A percentile compares a stretch with the other conserved stretches of the same genome.
Conservation (phyloP, 345 rosid species). For the Sapria himalayana region DNA sequence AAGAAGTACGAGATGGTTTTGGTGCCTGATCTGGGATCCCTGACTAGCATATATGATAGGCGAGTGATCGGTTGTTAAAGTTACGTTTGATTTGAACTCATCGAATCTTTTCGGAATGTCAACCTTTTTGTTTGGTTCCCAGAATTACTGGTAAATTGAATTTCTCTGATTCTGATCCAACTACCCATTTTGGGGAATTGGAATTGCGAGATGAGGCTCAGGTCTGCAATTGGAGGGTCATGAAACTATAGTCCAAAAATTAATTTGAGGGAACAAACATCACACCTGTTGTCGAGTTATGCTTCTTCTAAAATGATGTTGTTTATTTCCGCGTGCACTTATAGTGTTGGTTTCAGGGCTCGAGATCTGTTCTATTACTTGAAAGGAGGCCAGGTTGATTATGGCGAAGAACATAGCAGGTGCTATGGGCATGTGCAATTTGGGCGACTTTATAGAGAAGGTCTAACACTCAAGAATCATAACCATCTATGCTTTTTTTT, state of each 20-base stretch:
- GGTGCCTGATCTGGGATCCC: slow-evolving; percentile 94
- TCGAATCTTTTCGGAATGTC: too few relatives aligned
- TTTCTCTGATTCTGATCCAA: too few relatives aligned
- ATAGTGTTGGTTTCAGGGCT: slow-evolving; percentile 62
- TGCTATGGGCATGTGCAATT: slow-evolving; percentile 81
- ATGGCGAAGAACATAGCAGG: slow-evolving; percentile 81
- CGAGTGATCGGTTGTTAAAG: slow-evolving; percentile 8
- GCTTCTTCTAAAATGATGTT: too few relatives aligned
- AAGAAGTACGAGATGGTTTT: slow-evolving; percentile 87
- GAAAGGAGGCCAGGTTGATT: slow-evolving; percentile 89
- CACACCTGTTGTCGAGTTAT: too few relatives aligned
- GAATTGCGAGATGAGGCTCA: too few relatives aligned
- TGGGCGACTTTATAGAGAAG: slow-evolving; percentile 65
- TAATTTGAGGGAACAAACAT: too few relatives aligned
- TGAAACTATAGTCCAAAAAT: too few relatives aligned
- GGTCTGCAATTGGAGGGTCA: too few relatives aligned
- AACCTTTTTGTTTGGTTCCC: too few relatives aligned
- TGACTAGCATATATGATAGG: slow-evolving; percentile 87
- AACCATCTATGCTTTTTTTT: not conserved
- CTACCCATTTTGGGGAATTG: too few relatives aligned
- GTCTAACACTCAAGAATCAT: slow-evolving; percentile 12
- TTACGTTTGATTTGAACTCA: not conserved
- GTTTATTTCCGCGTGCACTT: too few relatives aligned
- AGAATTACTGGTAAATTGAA: too few relatives aligned
- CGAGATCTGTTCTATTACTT: slow-evolving; percentile 82